Conservation (phyloP, 257 asterid genomes). For the Voacanga thouarsii region DNA sequence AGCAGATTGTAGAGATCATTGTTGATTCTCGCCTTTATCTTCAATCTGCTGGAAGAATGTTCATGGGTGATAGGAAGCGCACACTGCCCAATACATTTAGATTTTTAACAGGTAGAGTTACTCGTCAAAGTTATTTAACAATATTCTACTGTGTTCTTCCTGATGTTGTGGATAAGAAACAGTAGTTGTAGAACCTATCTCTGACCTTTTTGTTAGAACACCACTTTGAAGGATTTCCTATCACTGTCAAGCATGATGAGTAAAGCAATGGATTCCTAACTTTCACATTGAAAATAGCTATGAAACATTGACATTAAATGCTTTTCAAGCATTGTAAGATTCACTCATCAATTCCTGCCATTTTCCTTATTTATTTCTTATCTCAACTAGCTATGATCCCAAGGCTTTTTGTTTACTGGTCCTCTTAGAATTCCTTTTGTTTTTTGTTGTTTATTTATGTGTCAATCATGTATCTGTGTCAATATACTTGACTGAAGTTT, state of each 20-base stretch:
- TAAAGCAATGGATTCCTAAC: neutral
- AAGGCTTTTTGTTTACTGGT: neutral
- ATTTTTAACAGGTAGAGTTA: slow-evolving; percentile 18
- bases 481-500: neutral
- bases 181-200: no score
- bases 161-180: neutral
- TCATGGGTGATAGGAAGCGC: slow-evolving; percentile 32
- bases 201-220: neutral
- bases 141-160: neutral
- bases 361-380: neutral
- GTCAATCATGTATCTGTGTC: neutral
- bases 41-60: slow-evolving; percentile 40
- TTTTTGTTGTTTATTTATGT: neutral
- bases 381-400: neutral
- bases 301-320: neutral
- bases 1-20: slow-evolving; percentile 28
- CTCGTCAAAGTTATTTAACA: neutral
- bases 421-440: neutral
- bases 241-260: neutral
- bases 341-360: neutral
- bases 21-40: slow-evolving; percentile 48
- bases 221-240: slow-evolving; percentile 3
- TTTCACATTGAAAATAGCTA: neutral
- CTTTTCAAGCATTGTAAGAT: neutral
- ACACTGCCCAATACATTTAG: slow-evolving; percentile 31